Conservation (phyloP, 768 basidiomycete genomes). For the Mycena filopes region DNA sequence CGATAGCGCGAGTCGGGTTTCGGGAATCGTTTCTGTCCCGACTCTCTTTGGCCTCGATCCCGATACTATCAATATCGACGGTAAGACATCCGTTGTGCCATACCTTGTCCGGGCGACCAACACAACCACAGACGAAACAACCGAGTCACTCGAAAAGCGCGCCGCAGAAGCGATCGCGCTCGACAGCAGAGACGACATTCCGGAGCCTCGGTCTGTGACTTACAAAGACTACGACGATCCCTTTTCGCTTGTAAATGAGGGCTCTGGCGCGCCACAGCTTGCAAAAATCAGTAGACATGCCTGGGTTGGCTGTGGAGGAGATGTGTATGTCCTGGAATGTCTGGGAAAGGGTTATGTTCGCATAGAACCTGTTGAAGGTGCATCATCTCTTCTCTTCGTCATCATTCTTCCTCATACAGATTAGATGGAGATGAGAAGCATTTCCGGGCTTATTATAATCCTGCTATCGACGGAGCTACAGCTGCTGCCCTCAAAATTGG, state of each 20-base stretch:
- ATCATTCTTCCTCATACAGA: not conserved
- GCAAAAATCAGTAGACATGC: conserved; percentile 64
- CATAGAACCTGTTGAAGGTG: conserved; percentile 57
- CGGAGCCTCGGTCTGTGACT: conserved; percentile 69
- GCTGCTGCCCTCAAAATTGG: conserved; percentile 58
- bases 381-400: conserved; percentile 17
- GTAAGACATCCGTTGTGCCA: conserved; percentile 44
- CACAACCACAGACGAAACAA: conserved; percentile 58
- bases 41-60: conserved; percentile 89
- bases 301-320: conserved; percentile 85
- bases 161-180: conserved; percentile 39
- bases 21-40: conserved; percentile 81
- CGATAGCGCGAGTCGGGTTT: conserved; percentile 73
- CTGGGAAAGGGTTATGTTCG: conserved; percentile 76
- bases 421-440: conserved; percentile 43
- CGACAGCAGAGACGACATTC: conserved; percentile 50
- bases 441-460: conserved; percentile 66
- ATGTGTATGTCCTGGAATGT: conserved; percentile 79
- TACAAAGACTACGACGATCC: conserved; percentile 85
- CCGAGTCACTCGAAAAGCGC: conserved; percentile 58
- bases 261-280: conserved; percentile 66
- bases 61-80: conserved; percentile 67
- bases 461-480: conserved; percentile 58
- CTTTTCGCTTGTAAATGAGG: conserved; percentile 63
- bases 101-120: conserved; percentile 10